Evolutionary conservation across 805 yeast genomes (phyloP).

Genomic region (Wickerhamiella kurtzmanii): DNA sequence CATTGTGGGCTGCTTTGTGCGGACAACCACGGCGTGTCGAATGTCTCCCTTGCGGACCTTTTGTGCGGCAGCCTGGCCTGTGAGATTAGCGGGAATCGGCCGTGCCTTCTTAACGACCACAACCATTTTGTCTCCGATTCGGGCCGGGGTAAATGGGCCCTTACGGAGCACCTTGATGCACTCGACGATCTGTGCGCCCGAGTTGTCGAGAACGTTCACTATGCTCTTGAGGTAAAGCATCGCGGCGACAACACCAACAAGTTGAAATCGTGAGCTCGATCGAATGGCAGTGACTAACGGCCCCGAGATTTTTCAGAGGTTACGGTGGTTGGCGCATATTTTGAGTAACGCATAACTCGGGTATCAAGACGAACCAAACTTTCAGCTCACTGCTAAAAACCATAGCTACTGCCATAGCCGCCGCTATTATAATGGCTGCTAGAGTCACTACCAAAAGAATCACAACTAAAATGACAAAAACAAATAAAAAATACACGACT

Average conservation of each 20-base stretch:
- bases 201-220: conserved; percentile 84
- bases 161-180: conserved; percentile 91
- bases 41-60: conserved; percentile 92
- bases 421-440: too few species aligned
- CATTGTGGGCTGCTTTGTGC: conserved; percentile 68
- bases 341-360: too few species aligned
- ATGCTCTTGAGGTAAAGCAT: conserved; percentile 87
- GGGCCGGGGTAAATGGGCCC: conserved; percentile 69
- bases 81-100: conserved; percentile 54
- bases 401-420: too few species aligned
- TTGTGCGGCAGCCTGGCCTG: conserved; percentile 47
- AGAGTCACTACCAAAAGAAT: too few species aligned
- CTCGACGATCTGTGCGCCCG: conserved; percentile 89
- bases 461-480: too few species aligned
- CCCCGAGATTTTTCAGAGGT: not conserved
- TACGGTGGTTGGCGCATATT: not conserved
- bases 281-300: not conserved
- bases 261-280: not conserved
- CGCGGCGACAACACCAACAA: too few species aligned
- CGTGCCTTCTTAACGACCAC: conserved; percentile 88
- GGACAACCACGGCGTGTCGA: conserved; percentile 86
- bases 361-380: too few species aligned
- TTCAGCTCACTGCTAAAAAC: too few species aligned
- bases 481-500: too few species aligned
- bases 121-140: conserved; percentile 83